Conservation (phyloP, 2,329 filamentous ascomycete species). For the Ophiostoma australiae region DNA sequence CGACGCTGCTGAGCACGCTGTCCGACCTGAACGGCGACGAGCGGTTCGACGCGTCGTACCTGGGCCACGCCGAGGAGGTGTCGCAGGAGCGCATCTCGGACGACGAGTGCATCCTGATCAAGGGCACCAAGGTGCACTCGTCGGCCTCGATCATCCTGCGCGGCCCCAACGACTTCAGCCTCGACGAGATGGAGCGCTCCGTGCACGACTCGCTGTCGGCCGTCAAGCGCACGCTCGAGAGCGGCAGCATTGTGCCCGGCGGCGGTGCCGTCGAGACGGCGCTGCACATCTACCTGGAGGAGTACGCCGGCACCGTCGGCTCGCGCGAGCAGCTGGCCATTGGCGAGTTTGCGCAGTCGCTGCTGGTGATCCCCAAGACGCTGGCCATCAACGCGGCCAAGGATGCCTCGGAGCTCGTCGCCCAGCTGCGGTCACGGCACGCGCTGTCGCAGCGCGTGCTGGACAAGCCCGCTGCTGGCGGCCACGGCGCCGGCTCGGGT, state of each 20-base stretch:
- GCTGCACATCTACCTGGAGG: conserved; percentile 96
- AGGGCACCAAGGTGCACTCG: conserved; percentile 89
- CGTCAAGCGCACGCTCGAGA: conserved; percentile 95
- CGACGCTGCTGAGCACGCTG: conserved; percentile 84
- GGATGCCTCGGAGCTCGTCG: conserved; percentile 90
- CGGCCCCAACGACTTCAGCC: conserved; percentile 89
- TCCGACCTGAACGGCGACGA: conserved; percentile 98
- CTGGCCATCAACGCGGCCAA: conserved; percentile 95
- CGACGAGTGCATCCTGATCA: conserved; percentile 95
- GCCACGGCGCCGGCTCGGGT: conserved; percentile 9
- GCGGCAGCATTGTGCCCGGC: conserved; percentile 91
- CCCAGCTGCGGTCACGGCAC: conserved; percentile 89
- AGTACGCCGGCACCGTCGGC: conserved; percentile 94
- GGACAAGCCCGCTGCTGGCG: conserved; percentile 45
- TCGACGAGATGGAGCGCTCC: conserved; percentile 99
- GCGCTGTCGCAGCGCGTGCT: conserved; percentile 88
- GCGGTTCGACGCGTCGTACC: conserved; percentile 83
- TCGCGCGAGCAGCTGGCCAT: conserved; percentile 97
- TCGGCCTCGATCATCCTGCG: conserved; percentile 95
- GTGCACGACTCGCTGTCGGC: conserved; percentile 95
- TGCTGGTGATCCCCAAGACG: conserved; percentile 93
- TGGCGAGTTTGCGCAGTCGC: conserved; percentile 90
- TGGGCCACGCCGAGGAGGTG: conserved; percentile 91
- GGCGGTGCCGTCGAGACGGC: conserved; percentile 98
- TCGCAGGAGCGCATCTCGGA: conserved; percentile 98